A percentile compares a stretch with the other conserved stretches of the same genome.
Conservation (phyloP, 441 rosid genomes). For the Pelargonium citronellum region DNA sequence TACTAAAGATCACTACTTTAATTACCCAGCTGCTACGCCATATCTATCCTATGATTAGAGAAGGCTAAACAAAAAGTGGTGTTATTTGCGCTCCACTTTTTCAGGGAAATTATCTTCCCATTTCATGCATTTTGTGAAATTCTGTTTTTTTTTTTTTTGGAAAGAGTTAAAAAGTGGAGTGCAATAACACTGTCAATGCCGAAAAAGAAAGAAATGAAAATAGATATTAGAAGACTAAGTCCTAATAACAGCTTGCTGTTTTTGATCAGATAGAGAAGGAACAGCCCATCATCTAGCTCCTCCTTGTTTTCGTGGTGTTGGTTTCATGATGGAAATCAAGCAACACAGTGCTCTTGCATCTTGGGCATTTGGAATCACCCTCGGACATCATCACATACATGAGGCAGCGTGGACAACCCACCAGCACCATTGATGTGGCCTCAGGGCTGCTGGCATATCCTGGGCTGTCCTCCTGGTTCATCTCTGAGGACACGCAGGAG, state of each 20-base stretch:
- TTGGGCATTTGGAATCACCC: slow-evolving; percentile 87
- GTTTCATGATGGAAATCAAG: slow-evolving; percentile 73
- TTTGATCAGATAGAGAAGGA: neutral
- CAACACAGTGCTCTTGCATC: slow-evolving; percentile 92
- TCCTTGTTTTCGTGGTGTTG: slow-evolving; percentile 36
- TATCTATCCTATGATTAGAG: slow-evolving; percentile 30
- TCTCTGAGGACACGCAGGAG: slow-evolving; percentile 87
- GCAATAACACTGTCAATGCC: slow-evolving; percentile 49
- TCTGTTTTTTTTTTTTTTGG: neutral
- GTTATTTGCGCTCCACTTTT: slow-evolving; percentile 48
- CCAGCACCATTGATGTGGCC: slow-evolving; percentile 82
- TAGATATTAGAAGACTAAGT: slow-evolving; percentile 22
- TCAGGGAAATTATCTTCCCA: neutral
- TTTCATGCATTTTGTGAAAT: neutral
- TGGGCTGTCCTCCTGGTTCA: slow-evolving; percentile 41
- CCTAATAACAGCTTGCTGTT: slow-evolving; percentile 22
- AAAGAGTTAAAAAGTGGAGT: slow-evolving; percentile 42
- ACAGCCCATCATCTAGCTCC: slow-evolving; percentile 23
- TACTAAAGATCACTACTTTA: no score
- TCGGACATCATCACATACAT: slow-evolving; percentile 97
- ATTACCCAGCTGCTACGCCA: slow-evolving; percentile 17
- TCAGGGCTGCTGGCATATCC: slow-evolving; percentile 66
- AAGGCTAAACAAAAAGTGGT: slow-evolving; percentile 24
- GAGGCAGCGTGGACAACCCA: slow-evolving; percentile 90
- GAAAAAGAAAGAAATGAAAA: slow-evolving; percentile 7